Base-by-base conservation (phyloP, 306 rosid genomes). In the Prinsepia uniflora region DNA sequence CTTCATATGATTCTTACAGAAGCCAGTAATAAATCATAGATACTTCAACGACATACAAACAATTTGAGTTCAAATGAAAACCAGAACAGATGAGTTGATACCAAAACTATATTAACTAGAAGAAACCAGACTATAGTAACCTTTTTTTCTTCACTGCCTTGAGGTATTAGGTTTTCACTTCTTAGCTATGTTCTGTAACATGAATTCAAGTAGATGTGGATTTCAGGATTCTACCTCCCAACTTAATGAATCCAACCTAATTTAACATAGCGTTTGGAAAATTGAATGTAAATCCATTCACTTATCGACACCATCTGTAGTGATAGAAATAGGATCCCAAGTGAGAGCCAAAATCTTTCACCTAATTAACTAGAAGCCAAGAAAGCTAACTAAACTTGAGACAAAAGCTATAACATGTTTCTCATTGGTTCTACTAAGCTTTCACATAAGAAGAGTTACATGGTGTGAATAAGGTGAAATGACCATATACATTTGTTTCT, bases 81-180 rank as follows among this genome's bases (percentile, higher is more conserved):
- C 82, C 78, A 72, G 52, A 83, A 80, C 57, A 7, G 2, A n/a
- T 10, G 10, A 78, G 2, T 30, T 30, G 36, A 30, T 30, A 30
- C 36, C 36, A 30, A 30, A 30, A 30, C 36, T 30, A 30, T 1
- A 30, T 2, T 30, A 30, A 30, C 36, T 3, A 30, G 36, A 30
- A 46, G 10, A 78, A 42, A 49, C 70, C 61, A 79, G 80, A 73
- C 81, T 46, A 74, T 80, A 82, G 81, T 63, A 85, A 74, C 83
- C 84, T 82, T 84, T 39, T 74, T n/a, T n/a, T n/a, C n/a, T n/a
- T n/a, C n/a, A n/a, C n/a, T n/a, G n/a, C n/a, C n/a, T n/a, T n/a
- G n/a, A n/a, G n/a, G n/a, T n/a, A n/a, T n/a, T n/a, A n/a, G n/a
- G n/a, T n/a, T n/a, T n/a, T n/a, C n/a, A n/a, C n/a, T n/a, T n/a